These are phyloP conservation scores for Fusarium incarnatum DNA, from an alignment of 2,329 filamentous ascomycete genomes.

Conservation along the genomic window DNA sequence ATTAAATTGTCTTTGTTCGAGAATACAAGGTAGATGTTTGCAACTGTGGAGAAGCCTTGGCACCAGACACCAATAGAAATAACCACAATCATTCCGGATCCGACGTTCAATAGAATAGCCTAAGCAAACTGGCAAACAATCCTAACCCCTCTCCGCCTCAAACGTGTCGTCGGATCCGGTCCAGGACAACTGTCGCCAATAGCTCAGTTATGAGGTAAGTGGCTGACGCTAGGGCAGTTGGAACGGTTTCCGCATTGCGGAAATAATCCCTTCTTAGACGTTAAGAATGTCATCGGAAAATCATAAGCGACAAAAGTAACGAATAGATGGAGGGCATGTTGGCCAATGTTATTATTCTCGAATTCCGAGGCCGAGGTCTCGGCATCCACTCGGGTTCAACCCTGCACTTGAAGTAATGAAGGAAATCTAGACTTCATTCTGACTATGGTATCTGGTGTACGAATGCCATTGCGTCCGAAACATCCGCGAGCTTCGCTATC, in stretches of 20 bases:
- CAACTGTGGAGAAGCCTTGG: neutral
- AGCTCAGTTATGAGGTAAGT: neutral
- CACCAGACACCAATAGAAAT: neutral
- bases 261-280: neutral
- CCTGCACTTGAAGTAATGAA: neutral
- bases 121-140: conserved; percentile 13
- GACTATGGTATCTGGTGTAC: neutral
- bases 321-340: neutral
- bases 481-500: conserved; percentile 37
- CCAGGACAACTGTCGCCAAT: neutral
- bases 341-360: neutral
- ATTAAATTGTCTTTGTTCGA: neutral
- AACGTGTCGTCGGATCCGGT: conserved; percentile 30
- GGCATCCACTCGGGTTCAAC: neutral
- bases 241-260: neutral
- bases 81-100: conserved; percentile 27
- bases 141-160: neutral
- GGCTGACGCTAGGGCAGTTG: neutral
- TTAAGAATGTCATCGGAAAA: neutral
- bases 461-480: neutral
- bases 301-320: neutral
- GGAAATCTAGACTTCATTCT: neutral
- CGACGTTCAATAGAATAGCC: conserved; percentile 1
- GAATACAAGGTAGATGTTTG: neutral
- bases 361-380: neutral